phyloP scores from a whole-genome alignment of 352 stramenopile species.

The Phytophthora pini region DNA sequence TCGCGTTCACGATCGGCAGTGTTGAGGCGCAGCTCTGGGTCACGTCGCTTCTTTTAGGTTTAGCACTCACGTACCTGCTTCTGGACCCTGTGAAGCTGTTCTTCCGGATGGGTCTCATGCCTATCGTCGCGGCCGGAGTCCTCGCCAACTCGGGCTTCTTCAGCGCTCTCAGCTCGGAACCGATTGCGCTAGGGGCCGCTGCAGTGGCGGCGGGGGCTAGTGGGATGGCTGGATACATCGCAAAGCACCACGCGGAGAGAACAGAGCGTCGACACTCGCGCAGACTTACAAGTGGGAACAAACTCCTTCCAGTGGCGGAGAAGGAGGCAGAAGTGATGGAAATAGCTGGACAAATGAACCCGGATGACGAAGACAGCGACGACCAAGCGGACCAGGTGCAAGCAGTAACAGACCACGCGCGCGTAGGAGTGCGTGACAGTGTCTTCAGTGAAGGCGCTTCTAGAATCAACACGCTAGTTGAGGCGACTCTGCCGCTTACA shows the following conservation, averaged over 20 bases:
- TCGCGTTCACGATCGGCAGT: constrained; percentile 65
- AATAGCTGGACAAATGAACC: constrained; percentile 11
- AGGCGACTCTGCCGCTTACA: constrained; percentile 41
- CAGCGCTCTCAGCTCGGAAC: constrained; percentile 52
- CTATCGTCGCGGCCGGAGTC: constrained; percentile 60
- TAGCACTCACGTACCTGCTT: constrained; percentile 67
- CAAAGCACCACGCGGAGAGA: constrained; percentile 37
- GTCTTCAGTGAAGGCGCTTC: constrained; percentile 17
- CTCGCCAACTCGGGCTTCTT: constrained; percentile 65
- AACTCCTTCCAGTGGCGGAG: constrained; percentile 35
- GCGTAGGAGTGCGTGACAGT: constrained; percentile 23
- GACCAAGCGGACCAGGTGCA: constrained; percentile 3
- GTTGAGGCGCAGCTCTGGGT: constrained; percentile 72
- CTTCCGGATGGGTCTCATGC: constrained; percentile 76
- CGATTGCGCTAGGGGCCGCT: constrained; percentile 50
- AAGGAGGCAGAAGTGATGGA: constrained; percentile 28
- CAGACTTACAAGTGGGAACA: constrained; percentile 28
- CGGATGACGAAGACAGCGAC: constrained; percentile 19
- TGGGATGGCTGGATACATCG: constrained; percentile 54
- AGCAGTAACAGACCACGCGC: constrained; percentile 45
- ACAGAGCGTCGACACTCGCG: constrained; percentile 16
- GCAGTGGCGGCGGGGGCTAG: constrained; percentile 51
- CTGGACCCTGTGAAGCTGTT: constrained; percentile 77
- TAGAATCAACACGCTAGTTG: not conserved
- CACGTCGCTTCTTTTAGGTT: constrained; percentile 57